These are phyloP conservation scores for Sarcodon aspratus DNA, from an alignment of 768 basidiomycete species.

Conservation along the genomic window DNA sequence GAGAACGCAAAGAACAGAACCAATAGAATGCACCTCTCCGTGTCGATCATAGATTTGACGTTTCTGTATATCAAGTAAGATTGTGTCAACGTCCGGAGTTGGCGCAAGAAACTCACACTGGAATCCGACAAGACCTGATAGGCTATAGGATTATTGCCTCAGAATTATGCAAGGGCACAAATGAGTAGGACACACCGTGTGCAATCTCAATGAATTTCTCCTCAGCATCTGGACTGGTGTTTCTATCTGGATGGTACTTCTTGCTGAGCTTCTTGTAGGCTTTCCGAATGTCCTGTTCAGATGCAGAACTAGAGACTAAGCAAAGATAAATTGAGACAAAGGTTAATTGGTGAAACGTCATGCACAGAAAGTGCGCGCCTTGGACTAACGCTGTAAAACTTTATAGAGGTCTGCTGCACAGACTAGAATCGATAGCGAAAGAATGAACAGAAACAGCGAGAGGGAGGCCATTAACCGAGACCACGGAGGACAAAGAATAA, in stretches of 20 bases:
- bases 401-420: slow-evolving; percentile 73
- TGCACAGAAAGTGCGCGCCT: slow-evolving; percentile 17
- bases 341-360: slow-evolving; percentile 4
- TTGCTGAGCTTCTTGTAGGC: slow-evolving; percentile 86
- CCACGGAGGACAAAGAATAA: not conserved
- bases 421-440: slow-evolving; percentile 21
- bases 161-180: slow-evolving; percentile 1
- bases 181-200: slow-evolving; percentile 42
- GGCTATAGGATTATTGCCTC: slow-evolving; percentile 30
- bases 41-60: slow-evolving; percentile 88
- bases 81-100: not conserved
- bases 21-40: slow-evolving; percentile 51
- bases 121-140: slow-evolving; percentile 92
- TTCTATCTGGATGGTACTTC: slow-evolving; percentile 94
- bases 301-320: slow-evolving; percentile 62
- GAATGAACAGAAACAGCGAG: slow-evolving; percentile 17
- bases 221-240: slow-evolving; percentile 73
- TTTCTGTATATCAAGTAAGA: slow-evolving; percentile 42
- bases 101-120: slow-evolving; percentile 35
- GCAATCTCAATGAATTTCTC: slow-evolving; percentile 86
- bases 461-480: slow-evolving; percentile 14
- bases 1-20: not conserved
- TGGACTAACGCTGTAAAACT: slow-evolving; percentile 61
- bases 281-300: slow-evolving; percentile 81
- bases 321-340: slow-evolving; percentile 12